Percentiles rank a stretch among this genome's conserved stretches.
phyloP scores from a whole-genome alignment of 2,329 filamentous ascomycete species.

The Corynespora cassiicola region DNA sequence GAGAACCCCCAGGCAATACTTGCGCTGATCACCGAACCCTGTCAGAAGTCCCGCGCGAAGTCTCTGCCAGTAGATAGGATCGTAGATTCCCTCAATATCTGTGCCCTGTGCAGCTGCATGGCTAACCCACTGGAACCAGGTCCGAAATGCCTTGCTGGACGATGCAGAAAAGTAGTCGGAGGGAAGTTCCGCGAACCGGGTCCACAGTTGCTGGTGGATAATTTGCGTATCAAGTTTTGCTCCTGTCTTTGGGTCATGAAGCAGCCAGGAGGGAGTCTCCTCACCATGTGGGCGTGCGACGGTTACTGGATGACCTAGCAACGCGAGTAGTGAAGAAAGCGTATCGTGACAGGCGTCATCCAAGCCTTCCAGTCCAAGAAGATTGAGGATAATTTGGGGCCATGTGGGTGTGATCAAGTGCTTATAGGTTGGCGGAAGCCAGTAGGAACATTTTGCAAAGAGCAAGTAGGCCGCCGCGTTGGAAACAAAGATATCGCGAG shows the following conservation, averaged over 20 bases:
- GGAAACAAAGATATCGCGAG: not conserved
- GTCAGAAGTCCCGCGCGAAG: conserved; percentile 47
- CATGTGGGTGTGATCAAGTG: conserved; percentile 29
- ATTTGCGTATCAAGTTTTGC: conserved; percentile 12
- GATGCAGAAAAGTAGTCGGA: conserved; percentile 20
- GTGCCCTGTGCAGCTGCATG: conserved; percentile 21
- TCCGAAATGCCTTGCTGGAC: conserved; percentile 32
- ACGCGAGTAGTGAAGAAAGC: conserved; percentile 32
- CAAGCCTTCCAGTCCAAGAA: conserved; percentile 26
- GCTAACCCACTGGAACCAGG: conserved; percentile 46
- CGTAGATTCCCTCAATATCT: conserved; percentile 26
- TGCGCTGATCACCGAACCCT: conserved; percentile 54
- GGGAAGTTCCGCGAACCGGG: conserved; percentile 23
- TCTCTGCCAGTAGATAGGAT: conserved; percentile 48
- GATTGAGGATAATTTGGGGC: conserved; percentile 14
- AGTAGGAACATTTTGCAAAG: conserved; percentile 41
- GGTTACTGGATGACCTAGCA: conserved; percentile 14
- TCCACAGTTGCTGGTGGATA: conserved; percentile 31
- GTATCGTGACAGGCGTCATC: conserved; percentile 30
- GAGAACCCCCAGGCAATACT: conserved; percentile 54
- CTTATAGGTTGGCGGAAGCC: conserved; percentile 24
- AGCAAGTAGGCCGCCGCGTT: conserved; percentile 22
- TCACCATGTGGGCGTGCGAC: conserved; percentile 5
- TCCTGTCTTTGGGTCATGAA: conserved; percentile 4
- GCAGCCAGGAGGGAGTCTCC: conserved; percentile 6